phyloP scores from a whole-genome alignment of 2,329 filamentous ascomycete genomes.

The Rhynchosporium graminicola region DNA sequence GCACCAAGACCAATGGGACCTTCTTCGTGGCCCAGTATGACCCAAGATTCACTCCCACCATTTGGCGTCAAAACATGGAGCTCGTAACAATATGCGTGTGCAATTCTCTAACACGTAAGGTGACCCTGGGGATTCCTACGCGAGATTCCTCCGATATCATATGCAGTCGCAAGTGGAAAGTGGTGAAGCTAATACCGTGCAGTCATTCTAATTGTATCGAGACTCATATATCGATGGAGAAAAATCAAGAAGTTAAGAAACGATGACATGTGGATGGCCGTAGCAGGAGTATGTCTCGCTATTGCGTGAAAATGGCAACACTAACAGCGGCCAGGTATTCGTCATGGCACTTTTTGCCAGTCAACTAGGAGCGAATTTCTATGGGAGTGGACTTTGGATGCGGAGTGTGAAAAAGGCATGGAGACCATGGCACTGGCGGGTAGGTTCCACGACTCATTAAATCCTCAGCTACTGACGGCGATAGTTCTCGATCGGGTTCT shows the following conservation, averaged over 20 bases:
- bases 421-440: constrained; percentile 35
- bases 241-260: constrained; percentile 34
- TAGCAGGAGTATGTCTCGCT: constrained; percentile 34
- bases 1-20: constrained; percentile 30
- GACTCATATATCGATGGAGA: constrained; percentile 35
- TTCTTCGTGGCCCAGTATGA: constrained; percentile 31
- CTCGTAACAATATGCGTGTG: constrained; percentile 33
- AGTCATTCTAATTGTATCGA: constrained; percentile 35
- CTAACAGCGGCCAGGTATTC: constrained; percentile 31
- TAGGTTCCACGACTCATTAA: constrained; percentile 17
- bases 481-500: constrained; percentile 34
- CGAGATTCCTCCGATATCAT: constrained; percentile 17
- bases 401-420: constrained; percentile 33
- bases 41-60: constrained; percentile 30
- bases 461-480: constrained; percentile 7
- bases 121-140: background rate
- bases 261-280: constrained; percentile 38
- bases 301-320: background rate
- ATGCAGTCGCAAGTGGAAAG: constrained; percentile 24
- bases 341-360: constrained; percentile 33
- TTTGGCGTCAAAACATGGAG: constrained; percentile 37
- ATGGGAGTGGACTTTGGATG: constrained; percentile 36
- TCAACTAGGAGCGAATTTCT: constrained; percentile 34
- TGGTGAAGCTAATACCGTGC: constrained; percentile 13
- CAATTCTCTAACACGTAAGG: constrained; percentile 37